Evolutionary conservation across 768 basidiomycete species (phyloP).

Genomic region (Tricholomella constricta): DNA sequence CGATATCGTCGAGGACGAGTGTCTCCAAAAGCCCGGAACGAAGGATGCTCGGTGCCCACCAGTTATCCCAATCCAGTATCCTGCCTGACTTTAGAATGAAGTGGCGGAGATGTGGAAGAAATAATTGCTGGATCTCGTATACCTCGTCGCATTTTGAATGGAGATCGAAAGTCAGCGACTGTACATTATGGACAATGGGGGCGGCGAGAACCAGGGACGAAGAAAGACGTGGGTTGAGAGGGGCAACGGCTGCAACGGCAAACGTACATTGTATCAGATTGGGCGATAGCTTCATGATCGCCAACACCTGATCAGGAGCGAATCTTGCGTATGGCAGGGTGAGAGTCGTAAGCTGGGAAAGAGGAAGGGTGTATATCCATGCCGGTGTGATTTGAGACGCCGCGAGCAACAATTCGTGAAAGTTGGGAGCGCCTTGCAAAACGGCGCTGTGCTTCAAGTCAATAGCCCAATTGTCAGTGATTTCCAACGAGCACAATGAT

Average conservation of each 20-base stretch:
- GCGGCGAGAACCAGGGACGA: not conserved
- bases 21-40: conserved; percentile 3
- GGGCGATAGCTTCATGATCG: not conserved
- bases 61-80: not conserved
- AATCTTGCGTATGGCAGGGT: not conserved
- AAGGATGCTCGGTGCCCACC: conserved; percentile 2
- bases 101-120: conserved; percentile 4
- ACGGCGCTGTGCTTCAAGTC: not conserved
- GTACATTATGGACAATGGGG: not conserved
- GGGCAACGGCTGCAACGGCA: not conserved
- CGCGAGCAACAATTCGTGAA: not conserved
- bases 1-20: not conserved
- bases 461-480: not conserved
- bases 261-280: conserved; percentile 2
- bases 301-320: not conserved
- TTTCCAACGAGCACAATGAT: not conserved
- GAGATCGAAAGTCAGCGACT: not conserved
- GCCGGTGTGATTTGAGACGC: not conserved
- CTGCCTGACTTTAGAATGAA: not conserved
- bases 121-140: not conserved
- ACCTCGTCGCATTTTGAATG: not conserved
- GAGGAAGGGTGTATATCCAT: conserved; percentile 5
- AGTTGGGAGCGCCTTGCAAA: not conserved
- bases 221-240: not conserved
- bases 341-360: conserved; percentile 8